Base-by-base conservation (phyloP, 345 rosid genomes). In the Sisymbrium irio region DNA sequence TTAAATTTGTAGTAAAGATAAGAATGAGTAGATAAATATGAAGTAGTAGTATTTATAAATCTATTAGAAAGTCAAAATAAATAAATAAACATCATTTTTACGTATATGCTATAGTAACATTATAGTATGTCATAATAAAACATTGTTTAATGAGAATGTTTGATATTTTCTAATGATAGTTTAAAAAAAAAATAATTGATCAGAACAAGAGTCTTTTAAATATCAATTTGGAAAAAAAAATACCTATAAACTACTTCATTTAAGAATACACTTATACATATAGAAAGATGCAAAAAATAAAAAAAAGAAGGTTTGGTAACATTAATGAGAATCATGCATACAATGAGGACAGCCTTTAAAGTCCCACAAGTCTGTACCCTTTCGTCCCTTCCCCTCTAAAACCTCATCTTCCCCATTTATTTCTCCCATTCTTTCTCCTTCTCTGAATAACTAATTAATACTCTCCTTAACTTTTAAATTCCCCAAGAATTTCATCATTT, bases 351-450 rank as follows among this genome's bases (percentile, higher is more conserved):
- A 51, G 33, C 57, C 33, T 50, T 50, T 5, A 50, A 51, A 51
- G 57, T 51, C 57, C 57, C 33, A 51, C 57, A 51, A 51, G 57
- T 25, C 33, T 51, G 57, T 51, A 49, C 55, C 28, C 55, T 49
- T 49, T 49, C 54, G 54, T 19, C 56, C 30, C 27, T 50, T 19
- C n/a, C 27, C 33, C 57, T 20, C 57, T 22, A 25, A 51, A 51
- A 51, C 35, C 57, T 51, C 57, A 25, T 25, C 57, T 51, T 51
- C 57, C 33, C 33, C 57, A 22, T 50, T 50, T 22, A 50, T 22
- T 50, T 50, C 56, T 22, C 56, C 56, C n/a, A 50, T 50, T 50
- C 56, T 22, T 50, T 50, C 32, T 50, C 32, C 56, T 49, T 49
- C 20, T 20, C 14, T 49, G n/a, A 11, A 20, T 49, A 50, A 11